A percentile compares a stretch with the other conserved stretches of the same genome.
Evolutionary conservation across 176 grass and related monocot species (phyloP).

Genomic region (Luzula sylvatica): DNA sequence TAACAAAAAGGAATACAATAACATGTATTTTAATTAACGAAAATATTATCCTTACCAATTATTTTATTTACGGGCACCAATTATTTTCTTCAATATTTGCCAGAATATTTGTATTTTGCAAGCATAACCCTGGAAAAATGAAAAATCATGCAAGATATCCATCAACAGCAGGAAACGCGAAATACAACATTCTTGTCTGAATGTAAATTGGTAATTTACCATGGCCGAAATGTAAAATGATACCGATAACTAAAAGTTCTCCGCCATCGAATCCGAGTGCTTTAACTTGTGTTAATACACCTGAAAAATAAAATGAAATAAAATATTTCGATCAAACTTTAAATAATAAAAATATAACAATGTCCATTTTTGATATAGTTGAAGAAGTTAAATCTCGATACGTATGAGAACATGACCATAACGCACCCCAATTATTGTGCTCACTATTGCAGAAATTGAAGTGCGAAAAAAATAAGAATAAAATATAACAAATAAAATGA

Average conservation of each 20-base stretch:
- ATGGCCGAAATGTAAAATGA: conserved; percentile 69
- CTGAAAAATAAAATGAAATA: conserved; percentile 23
- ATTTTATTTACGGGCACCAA: too few relatives aligned
- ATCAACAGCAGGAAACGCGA: too few relatives aligned
- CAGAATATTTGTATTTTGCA: too few relatives aligned
- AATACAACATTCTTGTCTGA: too few relatives aligned
- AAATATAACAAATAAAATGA: too few relatives aligned
- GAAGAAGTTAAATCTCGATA: conserved; percentile 39
- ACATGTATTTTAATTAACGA: too few relatives aligned
- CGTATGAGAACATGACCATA: conserved; percentile 81
- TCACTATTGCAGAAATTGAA: conserved; percentile 64
- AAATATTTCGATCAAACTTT: conserved; percentile 3
- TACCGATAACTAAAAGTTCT: conserved; percentile 53
- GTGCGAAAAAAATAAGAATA: too few relatives aligned
- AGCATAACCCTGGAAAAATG: too few relatives aligned
- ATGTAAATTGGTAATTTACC: conserved; percentile 28
- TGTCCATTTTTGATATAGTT: not conserved
- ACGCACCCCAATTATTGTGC: conserved; percentile 82
- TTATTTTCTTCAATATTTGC: too few relatives aligned
- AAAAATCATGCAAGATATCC: too few relatives aligned
- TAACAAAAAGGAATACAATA: too few relatives aligned
- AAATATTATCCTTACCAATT: too few relatives aligned
- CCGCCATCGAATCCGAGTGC: conserved; percentile 50
- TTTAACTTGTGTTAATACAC: conserved; percentile 51
- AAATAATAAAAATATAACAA: not conserved